Base-by-base conservation (phyloP, 192 early-diverging fungal genomes). In the Coemansia sp. region DNA sequence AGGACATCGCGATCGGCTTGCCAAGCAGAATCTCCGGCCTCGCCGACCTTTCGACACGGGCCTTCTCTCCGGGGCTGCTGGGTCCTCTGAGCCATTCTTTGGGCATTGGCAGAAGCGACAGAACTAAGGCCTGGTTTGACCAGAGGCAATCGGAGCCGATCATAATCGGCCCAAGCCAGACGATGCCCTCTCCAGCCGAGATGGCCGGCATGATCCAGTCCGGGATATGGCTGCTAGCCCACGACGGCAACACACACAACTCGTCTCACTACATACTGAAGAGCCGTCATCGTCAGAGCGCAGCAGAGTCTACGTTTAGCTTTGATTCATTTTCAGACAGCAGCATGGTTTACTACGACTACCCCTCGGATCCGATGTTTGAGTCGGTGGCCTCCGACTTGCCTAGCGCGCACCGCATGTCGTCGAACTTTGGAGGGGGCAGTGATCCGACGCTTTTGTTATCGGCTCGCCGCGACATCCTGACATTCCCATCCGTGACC, bases 191-290 rank as follows among this genome's bases (percentile, higher is more conserved):
- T 0, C 70, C 70, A 8, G 49, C 56, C 16, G 71, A 78, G 54
- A 62, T 53, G 48, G 65, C 55, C 28, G 58, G 58, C 34, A 54
- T 55, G 34, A 73, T 78, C 16, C 70, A 65, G 52, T 59, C 71
- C 1, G 64, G 67, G 10, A 3, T 78, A 51, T 73, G 71, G 65
- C 58, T 58, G 9, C 63, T 78, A 52, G 61, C 67, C 18, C 67
- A 63, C 32, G 76, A 78, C 19, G 29, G 62, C 25, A 62, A 61
- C n/a, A 47, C 54, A 6, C 42, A 64, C 39, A 28, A 55, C 32
- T 62, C 66, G 0, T 45, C 60, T 3, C 67, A 72, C 27, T 66
- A 58, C 11, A 49, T 66, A 7, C 55, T 72, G 14, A 78, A 72
- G 46, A 7, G 62, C 10, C 65, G 70, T 9, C 70, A 67, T 27